Percentiles rank a stretch among this genome's conserved stretches.
These are phyloP conservation scores for Prunus dulcis DNA, from an alignment of 306 rosid species.

Conservation along the genomic window DNA sequence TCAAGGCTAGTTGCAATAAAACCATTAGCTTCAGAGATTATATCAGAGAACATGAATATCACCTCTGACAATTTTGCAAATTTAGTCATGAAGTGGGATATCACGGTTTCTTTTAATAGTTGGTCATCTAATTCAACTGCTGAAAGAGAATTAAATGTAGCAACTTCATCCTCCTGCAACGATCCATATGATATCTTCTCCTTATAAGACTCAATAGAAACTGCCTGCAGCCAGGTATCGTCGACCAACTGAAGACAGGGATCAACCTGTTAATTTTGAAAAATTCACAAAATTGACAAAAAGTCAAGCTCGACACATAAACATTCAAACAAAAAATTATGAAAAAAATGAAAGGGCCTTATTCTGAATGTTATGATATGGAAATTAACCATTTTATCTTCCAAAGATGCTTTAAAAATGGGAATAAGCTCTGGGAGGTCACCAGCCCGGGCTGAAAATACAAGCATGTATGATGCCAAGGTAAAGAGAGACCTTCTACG, in stretches of 20 bases:
- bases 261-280: constrained; percentile 61
- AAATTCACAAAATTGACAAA: constrained; percentile 15
- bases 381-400: constrained; percentile 46
- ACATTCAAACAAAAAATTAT: constrained; percentile 3
- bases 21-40: neutral
- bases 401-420: constrained; percentile 53
- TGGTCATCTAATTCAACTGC: constrained; percentile 51
- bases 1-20: neutral
- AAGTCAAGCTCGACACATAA: neutral
- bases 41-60: constrained; percentile 20
- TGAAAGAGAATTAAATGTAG: constrained; percentile 55
- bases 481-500: constrained; percentile 85
- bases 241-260: constrained; percentile 76
- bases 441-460: constrained; percentile 72
- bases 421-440: constrained; percentile 66
- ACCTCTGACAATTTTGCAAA: constrained; percentile 78
- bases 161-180: constrained; percentile 54
- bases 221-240: constrained; percentile 63
- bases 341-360: constrained; percentile 14
- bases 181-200: constrained; percentile 51
- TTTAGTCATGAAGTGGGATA: constrained; percentile 60
- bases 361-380: constrained; percentile 13
- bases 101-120: constrained; percentile 62
- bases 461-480: constrained; percentile 79
- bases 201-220: constrained; percentile 35